Evolutionary conservation across 805 yeast genomes (phyloP).

Genomic region (Kazachstania martiniae): DNA sequence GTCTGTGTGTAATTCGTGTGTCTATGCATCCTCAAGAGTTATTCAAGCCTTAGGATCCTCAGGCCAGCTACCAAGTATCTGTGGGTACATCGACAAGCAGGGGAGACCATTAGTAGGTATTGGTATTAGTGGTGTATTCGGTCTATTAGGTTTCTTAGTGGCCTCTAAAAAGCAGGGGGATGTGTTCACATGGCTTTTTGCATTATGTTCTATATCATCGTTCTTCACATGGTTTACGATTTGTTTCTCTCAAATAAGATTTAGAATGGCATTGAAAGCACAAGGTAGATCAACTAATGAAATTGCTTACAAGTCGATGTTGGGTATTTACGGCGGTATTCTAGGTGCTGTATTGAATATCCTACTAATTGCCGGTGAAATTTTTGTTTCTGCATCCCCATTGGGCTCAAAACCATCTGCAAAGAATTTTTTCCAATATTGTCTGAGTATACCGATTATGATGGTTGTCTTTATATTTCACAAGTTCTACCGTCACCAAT

Average conservation of each 20-base stretch:
- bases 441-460: conserved; percentile 39
- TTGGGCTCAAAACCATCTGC: conserved; percentile 28
- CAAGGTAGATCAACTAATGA: conserved; percentile 52
- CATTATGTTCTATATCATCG: conserved; percentile 63
- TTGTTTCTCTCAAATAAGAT: conserved; percentile 54
- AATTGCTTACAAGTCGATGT: conserved; percentile 44
- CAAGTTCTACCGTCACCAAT: conserved; percentile 34
- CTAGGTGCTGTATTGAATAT: conserved; percentile 42
- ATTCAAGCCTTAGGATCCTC: conserved; percentile 40
- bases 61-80: conserved; percentile 40
- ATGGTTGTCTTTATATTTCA: conserved; percentile 15
- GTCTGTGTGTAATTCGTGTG: conserved; percentile 53
- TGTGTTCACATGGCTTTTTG: conserved; percentile 63
- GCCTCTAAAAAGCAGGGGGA: conserved; percentile 45
- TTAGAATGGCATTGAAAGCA: conserved; percentile 29
- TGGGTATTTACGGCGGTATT: conserved; percentile 49
- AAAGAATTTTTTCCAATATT: conserved; percentile 38
- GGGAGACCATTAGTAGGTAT: conserved; percentile 49
- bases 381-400: conserved; percentile 66
- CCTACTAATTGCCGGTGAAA: conserved; percentile 51
- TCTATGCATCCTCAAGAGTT: conserved; percentile 51
- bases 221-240: conserved; percentile 71
- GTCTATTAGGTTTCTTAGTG: conserved; percentile 47
- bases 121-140: conserved; percentile 33
- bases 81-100: conserved; percentile 36